phyloP scores from a whole-genome alignment of 768 basidiomycete species.

The Obba rivulosa region DNA sequence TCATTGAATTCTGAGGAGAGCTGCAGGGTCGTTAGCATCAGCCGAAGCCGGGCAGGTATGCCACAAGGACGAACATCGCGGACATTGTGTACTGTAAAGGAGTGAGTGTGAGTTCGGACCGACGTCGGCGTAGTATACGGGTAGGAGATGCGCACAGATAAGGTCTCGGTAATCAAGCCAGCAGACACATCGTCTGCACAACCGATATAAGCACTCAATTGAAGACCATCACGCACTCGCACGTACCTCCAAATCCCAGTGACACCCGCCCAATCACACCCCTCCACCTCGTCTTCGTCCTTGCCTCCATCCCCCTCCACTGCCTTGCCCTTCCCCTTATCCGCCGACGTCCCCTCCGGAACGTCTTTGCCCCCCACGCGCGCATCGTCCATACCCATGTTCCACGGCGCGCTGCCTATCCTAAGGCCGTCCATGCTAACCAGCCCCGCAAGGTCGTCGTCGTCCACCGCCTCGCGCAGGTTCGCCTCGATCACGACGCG shows the following conservation, averaged over 20 bases:
- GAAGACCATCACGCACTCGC: not conserved
- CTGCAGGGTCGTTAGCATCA: conserved; percentile 3
- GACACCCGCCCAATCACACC: conserved; percentile 60
- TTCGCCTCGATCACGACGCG: conserved; percentile 49
- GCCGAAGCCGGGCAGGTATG: not conserved
- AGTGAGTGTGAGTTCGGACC: not conserved
- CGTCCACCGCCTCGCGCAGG: conserved; percentile 33
- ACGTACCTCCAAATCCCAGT: conserved; percentile 49
- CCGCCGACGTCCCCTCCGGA: not conserved
- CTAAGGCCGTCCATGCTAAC: conserved; percentile 23
- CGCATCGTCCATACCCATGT: conserved; percentile 4
- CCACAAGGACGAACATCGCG: not conserved
- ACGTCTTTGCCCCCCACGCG: not conserved
- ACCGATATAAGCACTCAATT: not conserved
- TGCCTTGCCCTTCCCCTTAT: conserved; percentile 8
- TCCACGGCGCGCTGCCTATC: conserved; percentile 20
- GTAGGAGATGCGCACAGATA: conserved; percentile 32
- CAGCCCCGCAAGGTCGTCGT: conserved; percentile 21
- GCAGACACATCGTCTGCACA: conserved; percentile 45
- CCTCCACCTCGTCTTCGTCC: conserved; percentile 23
- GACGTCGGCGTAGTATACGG: not conserved
- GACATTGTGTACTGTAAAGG: conserved; percentile 35
- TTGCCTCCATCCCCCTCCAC: not conserved
- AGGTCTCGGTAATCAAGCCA: conserved; percentile 57
- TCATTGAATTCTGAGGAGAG: conserved; percentile 25